Evolutionary conservation across 2,329 filamentous ascomycete species (phyloP).

Genomic region (Sclerotinia glacialis): DNA sequence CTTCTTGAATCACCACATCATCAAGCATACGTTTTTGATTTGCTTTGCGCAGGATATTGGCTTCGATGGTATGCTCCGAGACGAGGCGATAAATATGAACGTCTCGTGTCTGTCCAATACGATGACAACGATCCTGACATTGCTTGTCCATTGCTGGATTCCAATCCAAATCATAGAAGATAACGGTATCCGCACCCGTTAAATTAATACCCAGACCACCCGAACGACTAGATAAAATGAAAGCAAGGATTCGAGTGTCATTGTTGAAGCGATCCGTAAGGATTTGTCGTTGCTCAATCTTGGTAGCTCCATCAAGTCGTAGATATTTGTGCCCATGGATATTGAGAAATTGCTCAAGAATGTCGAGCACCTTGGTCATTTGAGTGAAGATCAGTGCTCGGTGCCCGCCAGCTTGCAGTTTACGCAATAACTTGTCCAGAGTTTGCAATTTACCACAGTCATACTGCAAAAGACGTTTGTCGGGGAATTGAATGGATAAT

Average conservation of each 20-base stretch:
- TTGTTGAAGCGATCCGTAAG: slow-evolving; percentile 96
- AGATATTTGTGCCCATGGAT: slow-evolving; percentile 97
- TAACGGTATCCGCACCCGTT: slow-evolving; percentile 94
- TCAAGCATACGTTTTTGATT: slow-evolving; percentile 98
- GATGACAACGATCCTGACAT: slow-evolving; percentile 94
- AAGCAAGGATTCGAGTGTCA: slow-evolving; percentile 85
- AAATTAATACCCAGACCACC: slow-evolving; percentile 95
- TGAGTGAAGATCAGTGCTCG: slow-evolving; percentile 98
- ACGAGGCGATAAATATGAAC: slow-evolving; percentile 97
- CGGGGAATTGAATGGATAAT: slow-evolving; percentile 91
- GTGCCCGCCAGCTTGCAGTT: slow-evolving; percentile 84
- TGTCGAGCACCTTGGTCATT: slow-evolving; percentile 98
- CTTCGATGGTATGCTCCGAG: slow-evolving; percentile 92
- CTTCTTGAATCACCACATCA: slow-evolving; percentile 97
- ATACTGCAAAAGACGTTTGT: slow-evolving; percentile 93
- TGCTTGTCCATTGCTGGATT: slow-evolving; percentile 99
- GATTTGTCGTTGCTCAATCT: slow-evolving; percentile 92
- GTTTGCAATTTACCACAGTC: slow-evolving; percentile 96
- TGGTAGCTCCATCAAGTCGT: slow-evolving; percentile 92
- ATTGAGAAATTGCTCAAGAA: slow-evolving; percentile 95
- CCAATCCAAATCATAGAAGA: slow-evolving; percentile 99
- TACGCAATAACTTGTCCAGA: slow-evolving; percentile 79
- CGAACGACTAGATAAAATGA: slow-evolving; percentile 92
- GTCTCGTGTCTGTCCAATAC: slow-evolving; percentile 94
- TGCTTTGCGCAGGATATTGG: slow-evolving; percentile 93